Conservation (phyloP, 1,284 basidiomycete genomes). For the Cystobasidium pallidum region DNA sequence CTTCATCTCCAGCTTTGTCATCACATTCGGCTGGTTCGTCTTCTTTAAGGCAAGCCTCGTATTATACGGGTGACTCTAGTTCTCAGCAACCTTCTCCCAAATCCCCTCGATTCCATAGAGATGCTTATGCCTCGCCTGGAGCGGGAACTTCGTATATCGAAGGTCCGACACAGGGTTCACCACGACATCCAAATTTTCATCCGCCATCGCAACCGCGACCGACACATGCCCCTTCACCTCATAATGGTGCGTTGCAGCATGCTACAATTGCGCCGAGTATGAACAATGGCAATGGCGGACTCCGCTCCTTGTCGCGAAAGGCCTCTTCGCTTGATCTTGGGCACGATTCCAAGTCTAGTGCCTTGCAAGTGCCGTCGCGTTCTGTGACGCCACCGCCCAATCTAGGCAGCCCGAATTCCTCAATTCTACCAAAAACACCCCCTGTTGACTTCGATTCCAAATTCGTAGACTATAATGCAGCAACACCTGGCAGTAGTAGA, state of each 20-base stretch:
- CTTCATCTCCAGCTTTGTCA: constrained; percentile 23
- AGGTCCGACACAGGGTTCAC: constrained; percentile 10
- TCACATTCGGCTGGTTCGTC: constrained; percentile 22
- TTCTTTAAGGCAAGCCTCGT: neutral
- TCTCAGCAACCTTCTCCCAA: constrained; percentile 33
- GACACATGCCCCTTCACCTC: neutral
- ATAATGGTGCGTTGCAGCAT: neutral
- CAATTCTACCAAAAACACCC: constrained; percentile 21
- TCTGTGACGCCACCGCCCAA: constrained; percentile 28
- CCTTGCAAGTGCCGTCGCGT: constrained; percentile 10
- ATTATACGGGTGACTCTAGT: neutral
- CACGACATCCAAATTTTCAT: constrained; percentile 23
- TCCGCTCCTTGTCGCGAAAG: constrained; percentile 14
- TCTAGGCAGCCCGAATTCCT: constrained; percentile 5
- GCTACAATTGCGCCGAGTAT: neutral
- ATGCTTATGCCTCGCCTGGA: neutral
- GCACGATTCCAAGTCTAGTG: neutral
- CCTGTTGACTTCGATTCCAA: constrained; percentile 11
- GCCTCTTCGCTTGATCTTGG: constrained; percentile 39
- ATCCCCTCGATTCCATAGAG: constrained; percentile 9
- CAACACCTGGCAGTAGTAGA: neutral
- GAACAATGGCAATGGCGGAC: neutral
- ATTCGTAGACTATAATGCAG: neutral
- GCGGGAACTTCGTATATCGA: neutral
- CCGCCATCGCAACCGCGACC: neutral